Base-by-base conservation (phyloP, 2,329 filamentous ascomycete genomes). In the Huntiella moniliformis region DNA sequence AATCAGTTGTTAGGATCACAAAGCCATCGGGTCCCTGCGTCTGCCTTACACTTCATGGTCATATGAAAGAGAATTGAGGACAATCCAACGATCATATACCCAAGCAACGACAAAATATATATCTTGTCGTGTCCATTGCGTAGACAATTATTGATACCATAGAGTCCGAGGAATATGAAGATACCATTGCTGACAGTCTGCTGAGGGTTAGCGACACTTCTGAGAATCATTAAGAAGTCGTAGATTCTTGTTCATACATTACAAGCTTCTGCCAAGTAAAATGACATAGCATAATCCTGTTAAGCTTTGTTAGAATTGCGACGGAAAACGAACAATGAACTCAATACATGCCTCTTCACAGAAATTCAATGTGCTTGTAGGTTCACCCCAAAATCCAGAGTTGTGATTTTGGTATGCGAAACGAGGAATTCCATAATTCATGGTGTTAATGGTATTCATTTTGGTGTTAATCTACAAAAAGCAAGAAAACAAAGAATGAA, bases 181-280 rank as follows among this genome's bases (percentile, higher is more conserved):
- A 91, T 64, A 3, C 82, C 59, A 59, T 94, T 94, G 32, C 85
- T 94, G 31, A 87, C 55, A 3, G 83, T 82, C 61, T 82, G 22
- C n/a, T 11, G 31, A n/a, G n/a, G 22, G 5, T 31, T 16, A 46
- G n/a, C 5, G 16, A 28, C 4, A 28, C 3, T 13, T 16, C n/a
- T 15, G 35, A 22, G 32, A 17, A 6, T 10, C 4, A 18, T 15
- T 42, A 31, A 42, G 4, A 10, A 17, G 22, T 3, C 22, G 22
- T 28, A 8, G 22, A 28, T 28, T 28, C 22, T 28, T 28, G 22
- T 6, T 8, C 22, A 28, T 52, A 65, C 63, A 57, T 80, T 88
- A 57, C 85, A 73, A 39, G 87, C 75, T 57, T 87, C 82, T 33
- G 82, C 82, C 39, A 76, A 71, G 57, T 86, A 87, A 38, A 71